Evolutionary conservation across 2,329 filamentous ascomycete species (phyloP).

Genomic region (Fusarium verrucosum): DNA sequence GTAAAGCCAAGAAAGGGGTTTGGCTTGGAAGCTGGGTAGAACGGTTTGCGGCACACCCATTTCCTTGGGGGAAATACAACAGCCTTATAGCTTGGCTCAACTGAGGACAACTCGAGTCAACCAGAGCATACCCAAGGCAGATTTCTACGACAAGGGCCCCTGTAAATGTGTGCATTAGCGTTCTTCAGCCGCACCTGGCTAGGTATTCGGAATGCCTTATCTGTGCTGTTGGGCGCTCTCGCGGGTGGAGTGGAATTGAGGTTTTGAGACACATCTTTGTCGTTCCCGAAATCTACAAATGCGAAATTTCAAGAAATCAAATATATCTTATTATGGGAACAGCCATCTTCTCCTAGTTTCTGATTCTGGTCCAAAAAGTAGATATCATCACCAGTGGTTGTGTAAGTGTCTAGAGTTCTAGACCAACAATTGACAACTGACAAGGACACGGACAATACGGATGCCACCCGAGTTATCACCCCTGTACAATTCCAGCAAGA

Average conservation of each 20-base stretch:
- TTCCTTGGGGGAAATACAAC: background rate
- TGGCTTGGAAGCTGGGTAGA: background rate
- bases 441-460: background rate
- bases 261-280: background rate
- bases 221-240: conserved; percentile 20
- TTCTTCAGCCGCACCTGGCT: conserved; percentile 39
- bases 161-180: conserved; percentile 38
- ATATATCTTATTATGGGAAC: background rate
- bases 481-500: conserved; percentile 3
- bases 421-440: background rate
- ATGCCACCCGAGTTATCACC: conserved; percentile 2
- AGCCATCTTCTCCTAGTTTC: no score
- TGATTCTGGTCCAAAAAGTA: no score
- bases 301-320: background rate
- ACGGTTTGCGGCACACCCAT: background rate
- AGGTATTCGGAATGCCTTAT: conserved; percentile 17
- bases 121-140: conserved; percentile 38
- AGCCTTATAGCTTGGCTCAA: conserved; percentile 8
- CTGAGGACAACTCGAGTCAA: background rate
- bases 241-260: conserved; percentile 15
- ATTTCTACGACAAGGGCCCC: conserved; percentile 23
- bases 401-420: background rate
- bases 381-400: background rate
- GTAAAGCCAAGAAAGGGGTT: background rate
- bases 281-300: background rate